A percentile compares a stretch with the other conserved stretches of the same genome.
Conservation (phyloP, 176 grass and related monocot genomes). For the Urochloa ruziziensis region DNA sequence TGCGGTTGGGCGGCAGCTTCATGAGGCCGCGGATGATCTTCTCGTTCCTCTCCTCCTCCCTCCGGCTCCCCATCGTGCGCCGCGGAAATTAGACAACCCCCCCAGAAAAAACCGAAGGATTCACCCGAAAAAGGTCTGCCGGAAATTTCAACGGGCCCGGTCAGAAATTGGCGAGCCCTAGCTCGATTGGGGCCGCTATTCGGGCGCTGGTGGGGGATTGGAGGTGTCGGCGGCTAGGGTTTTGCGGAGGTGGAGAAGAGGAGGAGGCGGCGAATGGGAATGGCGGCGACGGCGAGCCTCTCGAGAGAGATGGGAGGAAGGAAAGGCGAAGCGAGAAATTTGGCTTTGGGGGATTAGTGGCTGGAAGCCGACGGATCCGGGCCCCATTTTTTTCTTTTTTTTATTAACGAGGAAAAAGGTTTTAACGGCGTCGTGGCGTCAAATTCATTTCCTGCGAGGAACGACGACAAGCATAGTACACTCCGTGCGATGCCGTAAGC, state of each 20-base stretch:
- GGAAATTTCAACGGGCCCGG: not conserved
- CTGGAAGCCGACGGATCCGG: slow-evolving; percentile 39
- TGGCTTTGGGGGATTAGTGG: slow-evolving; percentile 52
- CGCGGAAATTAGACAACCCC: slow-evolving; percentile 11
- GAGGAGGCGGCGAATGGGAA: slow-evolving; percentile 34
- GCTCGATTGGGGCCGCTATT: slow-evolving; percentile 31
- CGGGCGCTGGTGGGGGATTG: slow-evolving; percentile 30
- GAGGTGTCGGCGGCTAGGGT: slow-evolving; percentile 54
- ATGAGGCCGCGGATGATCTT: slow-evolving; percentile 98
- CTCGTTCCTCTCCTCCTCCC: slow-evolving; percentile 94
- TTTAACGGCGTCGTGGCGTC: slow-evolving; percentile 36
- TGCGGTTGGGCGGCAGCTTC: slow-evolving; percentile 97
- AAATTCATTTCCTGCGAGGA: not conserved
- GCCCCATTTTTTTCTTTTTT: not conserved
- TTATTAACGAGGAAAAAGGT: not conserved
- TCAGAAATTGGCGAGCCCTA: slow-evolving; percentile 36
- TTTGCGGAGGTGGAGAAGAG: slow-evolving; percentile 37
- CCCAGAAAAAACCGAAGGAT: not conserved
- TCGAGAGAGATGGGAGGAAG: slow-evolving; percentile 25
- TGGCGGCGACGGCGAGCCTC: slow-evolving; percentile 45
- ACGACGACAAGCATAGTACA: not conserved
- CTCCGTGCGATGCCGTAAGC: slow-evolving; percentile 4
- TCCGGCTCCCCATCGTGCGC: slow-evolving; percentile 77
- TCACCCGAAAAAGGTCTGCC: not conserved
- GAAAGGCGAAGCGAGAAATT: slow-evolving; percentile 39